Conservation (phyloP, 108 stramenopile genomes). For the Cyclotella sp. region DNA sequence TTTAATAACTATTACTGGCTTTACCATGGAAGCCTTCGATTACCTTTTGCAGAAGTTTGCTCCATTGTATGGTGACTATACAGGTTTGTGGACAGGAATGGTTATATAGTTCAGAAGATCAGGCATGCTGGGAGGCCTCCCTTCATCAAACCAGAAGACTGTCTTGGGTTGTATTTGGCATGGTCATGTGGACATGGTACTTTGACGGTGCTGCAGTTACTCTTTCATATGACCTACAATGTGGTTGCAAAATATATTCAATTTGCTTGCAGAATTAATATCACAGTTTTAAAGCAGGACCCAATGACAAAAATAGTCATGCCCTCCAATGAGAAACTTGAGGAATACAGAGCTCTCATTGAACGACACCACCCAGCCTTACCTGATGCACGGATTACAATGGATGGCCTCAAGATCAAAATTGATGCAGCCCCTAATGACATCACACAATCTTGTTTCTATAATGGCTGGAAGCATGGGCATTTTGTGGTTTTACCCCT, state of each 20-base stretch:
- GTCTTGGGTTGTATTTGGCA: background rate
- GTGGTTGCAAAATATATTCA: background rate
- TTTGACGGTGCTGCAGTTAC: background rate
- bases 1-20: background rate
- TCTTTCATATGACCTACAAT: background rate
- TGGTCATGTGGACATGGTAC: background rate
- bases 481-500: slow-evolving; percentile 48
- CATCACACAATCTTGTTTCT: background rate
- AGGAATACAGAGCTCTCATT: slow-evolving; percentile 1
- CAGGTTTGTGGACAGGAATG: background rate
- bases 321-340: background rate
- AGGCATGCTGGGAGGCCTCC: background rate
- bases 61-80: background rate
- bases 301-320: background rate
- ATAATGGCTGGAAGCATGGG: too few relatives aligned
- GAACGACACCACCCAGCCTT: background rate
- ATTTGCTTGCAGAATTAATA: background rate
- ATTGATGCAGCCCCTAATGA: background rate
- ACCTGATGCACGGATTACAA: background rate
- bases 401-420: background rate
- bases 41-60: background rate
- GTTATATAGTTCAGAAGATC: background rate
- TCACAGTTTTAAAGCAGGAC: background rate
- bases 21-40: background rate
- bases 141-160: background rate